A percentile compares a stretch with the other conserved stretches of the same genome.
phyloP scores from a whole-genome alignment of 2,329 filamentous ascomycete genomes.

The Scedosporium boydii region DNA sequence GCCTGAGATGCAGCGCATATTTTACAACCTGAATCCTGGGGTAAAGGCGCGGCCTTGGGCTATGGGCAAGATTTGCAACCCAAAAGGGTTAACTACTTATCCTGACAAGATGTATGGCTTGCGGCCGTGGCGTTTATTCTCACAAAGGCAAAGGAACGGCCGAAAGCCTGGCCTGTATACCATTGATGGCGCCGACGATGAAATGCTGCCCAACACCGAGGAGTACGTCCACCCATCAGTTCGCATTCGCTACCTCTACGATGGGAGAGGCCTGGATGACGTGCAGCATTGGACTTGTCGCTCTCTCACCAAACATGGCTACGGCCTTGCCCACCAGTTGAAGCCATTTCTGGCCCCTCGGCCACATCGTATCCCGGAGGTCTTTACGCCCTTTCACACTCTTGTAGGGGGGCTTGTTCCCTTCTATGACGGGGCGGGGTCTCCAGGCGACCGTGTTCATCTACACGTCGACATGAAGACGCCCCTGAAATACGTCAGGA shows the following conservation, averaged over 20 bases:
- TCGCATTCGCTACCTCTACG: conserved; percentile 20
- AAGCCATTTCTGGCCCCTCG: not conserved
- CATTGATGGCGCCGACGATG: conserved; percentile 7
- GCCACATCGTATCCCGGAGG: not conserved
- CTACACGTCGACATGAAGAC: not conserved
- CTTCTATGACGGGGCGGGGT: conserved; percentile 3
- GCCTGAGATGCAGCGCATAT: conserved; percentile 24
- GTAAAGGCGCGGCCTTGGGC: conserved; percentile 11
- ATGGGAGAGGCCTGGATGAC: conserved; percentile 19
- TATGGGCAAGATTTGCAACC: conserved; percentile 13
- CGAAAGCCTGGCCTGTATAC: conserved; percentile 16
- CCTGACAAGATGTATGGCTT: conserved; percentile 7
- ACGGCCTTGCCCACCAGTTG: conserved; percentile 6
- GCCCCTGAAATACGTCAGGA: conserved; percentile 4
- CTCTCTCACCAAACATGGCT: conserved; percentile 11
- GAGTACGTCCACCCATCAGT: conserved; percentile 22
- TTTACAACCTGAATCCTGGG: conserved; percentile 17
- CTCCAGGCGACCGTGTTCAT: not conserved
- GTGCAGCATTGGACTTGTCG: conserved; percentile 14
- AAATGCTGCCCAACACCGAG: conserved; percentile 10
- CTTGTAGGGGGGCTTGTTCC: not conserved
- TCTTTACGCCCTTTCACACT: not conserved
- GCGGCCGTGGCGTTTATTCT: not conserved
- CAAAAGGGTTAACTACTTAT: conserved; percentile 3
- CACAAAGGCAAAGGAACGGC: not conserved